Conservation (phyloP, 768 basidiomycete species). For the Dacryopinax spathularia region DNA sequence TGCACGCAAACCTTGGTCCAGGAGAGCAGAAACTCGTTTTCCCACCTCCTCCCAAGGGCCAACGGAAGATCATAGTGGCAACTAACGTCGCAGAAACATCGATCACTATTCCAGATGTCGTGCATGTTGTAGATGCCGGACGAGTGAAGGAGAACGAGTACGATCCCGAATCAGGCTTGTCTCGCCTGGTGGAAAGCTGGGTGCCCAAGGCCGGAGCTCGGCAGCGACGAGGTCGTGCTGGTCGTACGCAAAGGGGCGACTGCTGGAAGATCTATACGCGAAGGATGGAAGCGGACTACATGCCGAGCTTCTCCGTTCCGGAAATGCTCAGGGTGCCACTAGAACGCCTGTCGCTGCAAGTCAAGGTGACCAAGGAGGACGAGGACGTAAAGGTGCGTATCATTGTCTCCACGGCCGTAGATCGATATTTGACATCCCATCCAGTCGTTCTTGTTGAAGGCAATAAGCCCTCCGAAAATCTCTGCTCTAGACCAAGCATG, state of each 20-base stretch:
- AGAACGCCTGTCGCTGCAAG: slow-evolving; percentile 64
- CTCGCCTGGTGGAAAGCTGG: slow-evolving; percentile 66
- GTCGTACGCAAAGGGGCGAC: slow-evolving; percentile 63
- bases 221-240: slow-evolving; percentile 81
- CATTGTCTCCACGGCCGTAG: not conserved
- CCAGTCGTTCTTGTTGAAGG: slow-evolving; percentile 51
- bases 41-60: slow-evolving; percentile 32
- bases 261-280: slow-evolving; percentile 84
- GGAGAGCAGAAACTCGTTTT: slow-evolving; percentile 77
- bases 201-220: slow-evolving; percentile 61
- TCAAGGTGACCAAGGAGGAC: slow-evolving; percentile 63
- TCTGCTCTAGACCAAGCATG: slow-evolving; percentile 66
- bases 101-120: slow-evolving; percentile 79
- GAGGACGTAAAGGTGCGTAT: slow-evolving; percentile 56
- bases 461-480: slow-evolving; percentile 71
- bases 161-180: slow-evolving; percentile 57
- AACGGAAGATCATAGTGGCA: slow-evolving; percentile 72
- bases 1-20: slow-evolving; percentile 78
- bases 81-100: slow-evolving; percentile 93
- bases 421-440: not conserved
- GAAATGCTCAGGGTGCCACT: slow-evolving; percentile 81
- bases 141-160: slow-evolving; percentile 71
- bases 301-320: slow-evolving; percentile 62
- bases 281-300: slow-evolving; percentile 43
- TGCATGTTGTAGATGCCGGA: slow-evolving; percentile 72